Evolutionary conservation across 495 filamentous ascomycete species (phyloP).

Genomic region (Ascodesmis nigricans): DNA sequence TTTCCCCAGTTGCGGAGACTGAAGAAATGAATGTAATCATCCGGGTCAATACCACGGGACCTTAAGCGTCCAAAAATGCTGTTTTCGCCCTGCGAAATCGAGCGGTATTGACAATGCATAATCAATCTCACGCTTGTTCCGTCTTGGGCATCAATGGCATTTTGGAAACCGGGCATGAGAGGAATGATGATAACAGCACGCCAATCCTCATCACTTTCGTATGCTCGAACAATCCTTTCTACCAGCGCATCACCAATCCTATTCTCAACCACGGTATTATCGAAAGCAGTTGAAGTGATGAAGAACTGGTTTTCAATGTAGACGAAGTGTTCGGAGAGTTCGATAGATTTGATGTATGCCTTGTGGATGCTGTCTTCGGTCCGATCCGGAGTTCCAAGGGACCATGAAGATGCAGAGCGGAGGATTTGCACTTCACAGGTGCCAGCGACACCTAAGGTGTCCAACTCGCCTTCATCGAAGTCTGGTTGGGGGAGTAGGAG

Average conservation of each 20-base stretch:
- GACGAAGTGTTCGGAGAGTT: slow-evolving; percentile 87
- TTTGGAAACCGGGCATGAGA: slow-evolving; percentile 94
- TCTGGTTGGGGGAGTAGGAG: slow-evolving; percentile 87
- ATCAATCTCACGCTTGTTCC: slow-evolving; percentile 87
- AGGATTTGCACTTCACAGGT: slow-evolving; percentile 94
- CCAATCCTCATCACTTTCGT: slow-evolving; percentile 73
- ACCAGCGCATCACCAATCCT: slow-evolving; percentile 88
- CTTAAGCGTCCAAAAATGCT: slow-evolving; percentile 79
- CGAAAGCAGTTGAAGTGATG: slow-evolving; percentile 75
- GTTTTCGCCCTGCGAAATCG: slow-evolving; percentile 80
- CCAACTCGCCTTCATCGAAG: slow-evolving; percentile 62
- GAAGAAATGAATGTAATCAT: slow-evolving; percentile 93
- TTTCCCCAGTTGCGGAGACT: slow-evolving; percentile 81
- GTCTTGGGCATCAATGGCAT: slow-evolving; percentile 80
- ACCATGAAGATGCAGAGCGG: slow-evolving; percentile 77
- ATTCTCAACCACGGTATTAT: slow-evolving; percentile 74
- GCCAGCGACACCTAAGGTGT: slow-evolving; percentile 67
- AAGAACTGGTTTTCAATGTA: slow-evolving; percentile 99
- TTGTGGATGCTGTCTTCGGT: slow-evolving; percentile 89
- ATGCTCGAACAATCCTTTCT: slow-evolving; percentile 67
- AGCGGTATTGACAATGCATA: slow-evolving; percentile 93
- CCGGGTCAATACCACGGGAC: slow-evolving; percentile 70
- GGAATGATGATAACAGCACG: slow-evolving; percentile 85
- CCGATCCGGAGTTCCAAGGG: slow-evolving; percentile 58
- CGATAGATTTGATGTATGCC: slow-evolving; percentile 85